These are phyloP conservation scores for Wickerhamiella australiensis DNA, from an alignment of 805 yeast species.

Conservation along the genomic window DNA sequence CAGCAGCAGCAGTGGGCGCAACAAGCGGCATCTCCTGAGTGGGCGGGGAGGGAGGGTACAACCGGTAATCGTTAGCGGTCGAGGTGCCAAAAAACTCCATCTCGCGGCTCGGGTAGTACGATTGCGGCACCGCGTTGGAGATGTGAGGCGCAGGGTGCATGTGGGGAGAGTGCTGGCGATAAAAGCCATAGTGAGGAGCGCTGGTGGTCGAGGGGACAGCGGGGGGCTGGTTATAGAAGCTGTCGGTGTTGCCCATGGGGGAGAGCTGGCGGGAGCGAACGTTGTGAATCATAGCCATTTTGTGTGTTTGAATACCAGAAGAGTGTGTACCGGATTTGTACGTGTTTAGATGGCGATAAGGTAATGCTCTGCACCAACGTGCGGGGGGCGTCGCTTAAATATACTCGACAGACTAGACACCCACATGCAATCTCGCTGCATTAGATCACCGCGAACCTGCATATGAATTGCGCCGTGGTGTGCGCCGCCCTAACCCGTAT, in stretches of 20 bases:
- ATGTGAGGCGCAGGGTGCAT: neutral
- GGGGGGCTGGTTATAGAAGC: neutral
- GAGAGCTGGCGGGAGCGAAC: slow-evolving; percentile 9
- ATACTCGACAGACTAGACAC: neutral
- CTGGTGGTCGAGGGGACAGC: neutral
- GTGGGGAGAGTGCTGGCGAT: slow-evolving; percentile 7
- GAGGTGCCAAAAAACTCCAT: slow-evolving; percentile 3
- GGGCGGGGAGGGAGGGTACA: slow-evolving; percentile 9
- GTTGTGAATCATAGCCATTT: slow-evolving; percentile 11
- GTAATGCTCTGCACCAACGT: neutral
- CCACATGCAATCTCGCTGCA: slow-evolving; percentile 2
- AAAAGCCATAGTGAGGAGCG: neutral
- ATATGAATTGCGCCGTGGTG: neutral
- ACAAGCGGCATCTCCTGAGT: neutral
- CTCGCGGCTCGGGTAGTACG: slow-evolving; percentile 6
- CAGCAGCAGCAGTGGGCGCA: neutral
- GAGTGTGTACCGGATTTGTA: no score
- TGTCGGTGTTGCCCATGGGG: neutral
- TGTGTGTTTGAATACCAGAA: no score
- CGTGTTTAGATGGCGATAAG: neutral
- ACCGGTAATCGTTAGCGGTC: neutral
- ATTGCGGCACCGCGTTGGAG: neutral
- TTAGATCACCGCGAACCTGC: neutral
- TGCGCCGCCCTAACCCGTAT: slow-evolving; percentile 1
- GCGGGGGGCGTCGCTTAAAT: neutral